Conservation (phyloP, 2,329 filamentous ascomycete genomes). For the Salinomyces thailandicus region DNA sequence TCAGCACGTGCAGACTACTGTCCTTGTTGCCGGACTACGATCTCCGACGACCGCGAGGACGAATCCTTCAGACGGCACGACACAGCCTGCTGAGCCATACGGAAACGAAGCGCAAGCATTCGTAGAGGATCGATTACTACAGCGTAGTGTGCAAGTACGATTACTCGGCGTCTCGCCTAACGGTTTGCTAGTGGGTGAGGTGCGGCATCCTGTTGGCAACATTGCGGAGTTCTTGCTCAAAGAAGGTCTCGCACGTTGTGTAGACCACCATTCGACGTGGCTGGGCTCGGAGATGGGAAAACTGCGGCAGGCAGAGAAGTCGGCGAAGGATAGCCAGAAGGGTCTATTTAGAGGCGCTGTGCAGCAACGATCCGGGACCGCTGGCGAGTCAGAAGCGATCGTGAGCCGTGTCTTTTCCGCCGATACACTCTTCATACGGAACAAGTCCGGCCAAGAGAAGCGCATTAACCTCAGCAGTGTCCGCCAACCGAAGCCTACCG, state of each 20-base stretch:
- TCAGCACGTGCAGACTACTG: conserved; percentile 80
- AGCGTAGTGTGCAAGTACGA: conserved; percentile 72
- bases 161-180: conserved; percentile 82
- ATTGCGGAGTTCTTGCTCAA: conserved; percentile 86
- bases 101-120: conserved; percentile 83
- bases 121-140: conserved; percentile 74
- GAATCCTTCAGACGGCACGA: conserved; percentile 65
- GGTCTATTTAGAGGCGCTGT: conserved; percentile 76
- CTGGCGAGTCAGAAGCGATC: conserved; percentile 62
- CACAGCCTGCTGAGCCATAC: conserved; percentile 76
- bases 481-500: conserved; percentile 79
- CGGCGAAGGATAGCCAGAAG: conserved; percentile 64
- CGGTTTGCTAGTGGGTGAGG: conserved; percentile 76
- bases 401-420: conserved; percentile 80
- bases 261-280: conserved; percentile 90
- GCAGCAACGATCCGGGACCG: conserved; percentile 50
- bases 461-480: conserved; percentile 87
- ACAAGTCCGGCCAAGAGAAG: conserved; percentile 76
- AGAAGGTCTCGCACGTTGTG: conserved; percentile 81
- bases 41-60: conserved; percentile 81
- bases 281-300: conserved; percentile 79
- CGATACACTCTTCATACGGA: conserved; percentile 78
- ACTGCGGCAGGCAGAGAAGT: conserved; percentile 76
- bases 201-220: conserved; percentile 78
- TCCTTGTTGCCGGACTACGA: conserved; percentile 79